Conservation (phyloP, 2,329 filamentous ascomycete species). For the Sphaerulina vaccinii region DNA sequence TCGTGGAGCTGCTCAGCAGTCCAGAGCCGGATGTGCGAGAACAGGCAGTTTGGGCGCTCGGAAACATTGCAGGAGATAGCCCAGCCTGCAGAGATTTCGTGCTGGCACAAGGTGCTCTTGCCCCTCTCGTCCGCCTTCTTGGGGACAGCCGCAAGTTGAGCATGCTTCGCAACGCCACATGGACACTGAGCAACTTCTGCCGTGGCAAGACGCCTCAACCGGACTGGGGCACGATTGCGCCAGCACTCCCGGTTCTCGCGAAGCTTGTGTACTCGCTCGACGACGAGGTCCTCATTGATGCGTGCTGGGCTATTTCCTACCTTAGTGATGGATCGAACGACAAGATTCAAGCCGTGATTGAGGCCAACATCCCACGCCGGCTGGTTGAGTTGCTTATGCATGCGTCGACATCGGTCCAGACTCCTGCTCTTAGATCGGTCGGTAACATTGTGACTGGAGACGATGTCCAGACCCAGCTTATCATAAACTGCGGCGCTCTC, state of each 20-base stretch:
- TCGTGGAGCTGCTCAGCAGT: conserved; percentile 91
- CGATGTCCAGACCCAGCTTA: conserved; percentile 97
- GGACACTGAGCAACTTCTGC: conserved; percentile 99
- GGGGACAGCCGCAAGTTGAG: conserved; percentile 98
- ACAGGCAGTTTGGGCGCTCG: conserved; percentile 96
- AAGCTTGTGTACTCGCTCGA: conserved; percentile 99
- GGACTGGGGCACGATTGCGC: conserved; percentile 93
- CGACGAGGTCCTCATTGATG: conserved; percentile 96
- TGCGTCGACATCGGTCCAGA: conserved; percentile 96
- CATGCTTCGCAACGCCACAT: conserved; percentile 98
- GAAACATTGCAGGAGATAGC: conserved; percentile 98
- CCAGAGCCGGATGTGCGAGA: conserved; percentile 97
- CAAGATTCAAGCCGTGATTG: conserved; percentile 98
- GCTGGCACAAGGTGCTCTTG: conserved; percentile 83
- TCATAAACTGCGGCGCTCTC: conserved; percentile 96
- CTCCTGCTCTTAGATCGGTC: conserved; percentile 91
- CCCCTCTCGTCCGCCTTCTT: conserved; percentile 82
- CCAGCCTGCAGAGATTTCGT: conserved; percentile 97
- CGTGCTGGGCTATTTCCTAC: conserved; percentile 99
- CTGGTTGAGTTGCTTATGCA: conserved; percentile 98
- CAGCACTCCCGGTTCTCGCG: conserved; percentile 87
- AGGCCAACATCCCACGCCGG: conserved; percentile 93
- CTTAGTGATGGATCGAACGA: conserved; percentile 97
- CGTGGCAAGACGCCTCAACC: conserved; percentile 98
- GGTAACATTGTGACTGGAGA: conserved; percentile 99